phyloP scores from a whole-genome alignment of 768 basidiomycete species.

The Wakefieldia striispora region DNA sequence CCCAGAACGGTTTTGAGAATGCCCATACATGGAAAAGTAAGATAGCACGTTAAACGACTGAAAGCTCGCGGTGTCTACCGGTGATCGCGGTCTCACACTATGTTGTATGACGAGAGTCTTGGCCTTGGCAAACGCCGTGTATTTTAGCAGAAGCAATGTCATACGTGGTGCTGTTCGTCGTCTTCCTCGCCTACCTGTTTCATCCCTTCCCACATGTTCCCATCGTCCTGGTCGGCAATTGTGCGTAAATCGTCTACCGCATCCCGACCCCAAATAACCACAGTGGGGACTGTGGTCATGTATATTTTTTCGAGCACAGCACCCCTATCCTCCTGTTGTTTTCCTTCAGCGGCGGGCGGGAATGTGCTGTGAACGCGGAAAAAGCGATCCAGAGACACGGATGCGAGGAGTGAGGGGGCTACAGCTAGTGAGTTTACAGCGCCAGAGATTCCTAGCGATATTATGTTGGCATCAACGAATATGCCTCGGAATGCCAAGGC shows the following conservation, averaged over 20 bases:
- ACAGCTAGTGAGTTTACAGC: slow-evolving; percentile 63
- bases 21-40: slow-evolving; percentile 85
- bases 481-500: neutral
- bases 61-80: neutral
- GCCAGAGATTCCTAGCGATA: slow-evolving; percentile 60
- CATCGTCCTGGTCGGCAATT: slow-evolving; percentile 39
- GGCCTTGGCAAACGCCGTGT: neutral
- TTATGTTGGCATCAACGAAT: neutral
- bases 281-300: slow-evolving; percentile 60
- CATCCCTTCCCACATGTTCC: slow-evolving; percentile 71
- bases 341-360: slow-evolving; percentile 48
- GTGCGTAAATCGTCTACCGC: slow-evolving; percentile 16
- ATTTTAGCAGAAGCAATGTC: neutral
- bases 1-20: slow-evolving; percentile 87
- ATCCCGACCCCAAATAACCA: slow-evolving; percentile 59
- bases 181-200: slow-evolving; percentile 45
- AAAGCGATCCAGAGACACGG: slow-evolving; percentile 67
- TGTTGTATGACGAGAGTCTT: neutral
- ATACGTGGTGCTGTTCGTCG: slow-evolving; percentile 16
- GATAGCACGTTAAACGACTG: slow-evolving; percentile 47
- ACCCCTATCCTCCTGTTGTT: slow-evolving; percentile 57
- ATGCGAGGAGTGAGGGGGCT: slow-evolving; percentile 53
- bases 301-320: slow-evolving; percentile 61
- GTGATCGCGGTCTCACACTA: too few relatives aligned
- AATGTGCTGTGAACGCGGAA: slow-evolving; percentile 64